Base-by-base conservation (phyloP, 2,329 filamentous ascomycete species). In the Cadophora luteo-olivacea region DNA sequence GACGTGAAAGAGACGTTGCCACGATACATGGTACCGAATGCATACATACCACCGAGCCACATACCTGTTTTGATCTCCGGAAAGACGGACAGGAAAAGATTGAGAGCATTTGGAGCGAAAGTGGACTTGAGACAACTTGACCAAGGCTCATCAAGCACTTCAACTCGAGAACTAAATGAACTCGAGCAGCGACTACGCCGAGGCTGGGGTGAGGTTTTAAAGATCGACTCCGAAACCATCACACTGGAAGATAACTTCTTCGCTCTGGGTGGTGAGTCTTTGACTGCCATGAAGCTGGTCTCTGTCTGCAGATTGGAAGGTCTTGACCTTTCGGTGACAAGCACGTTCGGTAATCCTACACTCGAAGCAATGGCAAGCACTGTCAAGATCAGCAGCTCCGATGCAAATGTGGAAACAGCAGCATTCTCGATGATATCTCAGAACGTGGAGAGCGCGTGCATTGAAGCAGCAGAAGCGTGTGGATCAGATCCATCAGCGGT, bases 281-380 rank as follows among this genome's bases (percentile, higher is more conserved):
- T 81, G 0, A 64, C 71, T 9, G 79, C 79, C 0, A 83, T 82
- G 77, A 83, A 82, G 62, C 70, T 86, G 4, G 84, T 86, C 0
- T 80, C 83, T 22, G 78, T 54, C n/a, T 72, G 72, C 32, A 65
- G 74, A 52, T 68, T 67, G 8, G 66, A 68, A 41, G 79, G 79
- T 3, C 69, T 81, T 8, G 74, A 73, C 16, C 69, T 84, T 1
- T 80, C 78, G 0, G 83, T 85, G 2, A 78, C 79, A 4, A 79
- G 82, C 55, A 79, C 83, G 25, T 84, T 85, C 72, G 64, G 70
- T 1, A 77, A 82, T 62, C 81, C 82, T 29, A 80, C 76, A 8
- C 75, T 84, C 4, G 75, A 81, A 1, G 80, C 77, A 0, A 85
- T 86, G 84, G 83, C 84, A 6, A 71, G 68, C 11, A 72, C 78